Evolutionary conservation across 2,329 filamentous ascomycete species (phyloP).

Genomic region (Neonectria hederae): DNA sequence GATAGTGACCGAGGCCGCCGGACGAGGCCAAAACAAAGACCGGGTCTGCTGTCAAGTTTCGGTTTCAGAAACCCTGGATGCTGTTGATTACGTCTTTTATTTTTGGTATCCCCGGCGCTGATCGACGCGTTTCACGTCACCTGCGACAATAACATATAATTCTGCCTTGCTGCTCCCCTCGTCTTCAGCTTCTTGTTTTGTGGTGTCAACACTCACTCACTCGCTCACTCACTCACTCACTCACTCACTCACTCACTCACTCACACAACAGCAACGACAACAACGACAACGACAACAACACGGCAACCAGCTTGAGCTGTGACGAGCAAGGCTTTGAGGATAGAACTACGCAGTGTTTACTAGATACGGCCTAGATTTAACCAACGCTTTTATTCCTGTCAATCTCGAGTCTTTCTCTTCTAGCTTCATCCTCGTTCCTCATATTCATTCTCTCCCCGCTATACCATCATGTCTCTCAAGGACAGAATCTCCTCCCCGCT

Average conservation of each 20-base stretch:
- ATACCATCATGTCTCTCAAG: constrained; percentile 59
- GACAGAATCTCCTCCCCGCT: constrained; percentile 69
- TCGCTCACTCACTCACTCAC: no score
- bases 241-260: no score
- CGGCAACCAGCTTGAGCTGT: background rate
- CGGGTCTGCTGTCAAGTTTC: constrained; percentile 14
- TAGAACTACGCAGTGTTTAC: background rate
- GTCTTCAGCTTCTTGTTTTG: background rate
- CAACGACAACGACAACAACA: no score
- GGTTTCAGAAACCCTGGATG: background rate
- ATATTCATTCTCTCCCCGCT: background rate
- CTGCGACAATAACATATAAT: constrained; percentile 2
- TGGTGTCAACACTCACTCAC: background rate
- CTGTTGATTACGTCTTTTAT: constrained; percentile 7
- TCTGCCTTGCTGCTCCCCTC: background rate
- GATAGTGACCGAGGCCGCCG: background rate
- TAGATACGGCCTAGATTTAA: background rate
- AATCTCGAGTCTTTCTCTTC: constrained; percentile 9
- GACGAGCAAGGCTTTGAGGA: background rate
- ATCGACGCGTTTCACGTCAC: background rate
- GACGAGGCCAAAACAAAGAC: background rate
- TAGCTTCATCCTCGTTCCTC: background rate
- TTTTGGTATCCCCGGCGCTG: constrained; percentile 1
- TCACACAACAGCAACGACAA: no score
- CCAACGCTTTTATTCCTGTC: background rate